Percentiles rank a stretch among this genome's conserved stretches.
Evolutionary conservation across 768 basidiomycete genomes (phyloP).

Genomic region (Psilocybe tampanensis): DNA sequence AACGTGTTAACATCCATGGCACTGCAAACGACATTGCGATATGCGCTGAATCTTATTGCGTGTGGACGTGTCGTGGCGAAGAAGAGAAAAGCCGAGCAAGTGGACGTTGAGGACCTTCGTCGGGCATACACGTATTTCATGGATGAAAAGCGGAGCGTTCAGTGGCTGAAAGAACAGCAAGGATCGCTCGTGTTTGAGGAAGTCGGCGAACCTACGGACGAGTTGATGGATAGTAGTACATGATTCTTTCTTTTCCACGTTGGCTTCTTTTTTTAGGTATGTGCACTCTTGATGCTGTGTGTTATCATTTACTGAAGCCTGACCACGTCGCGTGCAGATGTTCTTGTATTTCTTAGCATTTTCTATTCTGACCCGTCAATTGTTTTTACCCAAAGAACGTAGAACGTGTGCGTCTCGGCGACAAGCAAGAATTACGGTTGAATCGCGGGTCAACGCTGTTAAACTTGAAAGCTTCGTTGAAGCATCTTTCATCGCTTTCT

Average conservation of each 20-base stretch:
- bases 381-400: constrained; percentile 14
- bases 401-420: constrained; percentile 16
- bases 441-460: constrained; percentile 24
- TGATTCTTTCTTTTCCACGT: constrained; percentile 1
- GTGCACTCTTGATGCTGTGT: constrained; percentile 5
- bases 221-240: constrained; percentile 26
- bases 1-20: constrained; percentile 90
- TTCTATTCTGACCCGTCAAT: constrained; percentile 4
- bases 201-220: constrained; percentile 42
- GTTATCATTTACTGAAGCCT: constrained; percentile 9
- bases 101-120: constrained; percentile 85
- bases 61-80: constrained; percentile 85
- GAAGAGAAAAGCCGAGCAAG: constrained; percentile 78
- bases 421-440: constrained; percentile 22
- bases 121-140: constrained; percentile 88
- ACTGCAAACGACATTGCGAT: constrained; percentile 85
- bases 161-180: constrained; percentile 88
- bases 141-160: constrained; percentile 90
- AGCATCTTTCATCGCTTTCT: constrained; percentile 9
- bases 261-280: constrained; percentile 8
- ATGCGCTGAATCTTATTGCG: constrained; percentile 93
- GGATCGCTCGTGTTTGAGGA: constrained; percentile 77
- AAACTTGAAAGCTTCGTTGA: constrained; percentile 13
- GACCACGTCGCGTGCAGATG: constrained; percentile 13
- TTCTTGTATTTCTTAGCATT: constrained; percentile 14